Evolutionary conservation across 768 basidiomycete genomes (phyloP), one percentile per base, ranked within the genome.

Genomic region (Tylopilus intermedius): DNA sequence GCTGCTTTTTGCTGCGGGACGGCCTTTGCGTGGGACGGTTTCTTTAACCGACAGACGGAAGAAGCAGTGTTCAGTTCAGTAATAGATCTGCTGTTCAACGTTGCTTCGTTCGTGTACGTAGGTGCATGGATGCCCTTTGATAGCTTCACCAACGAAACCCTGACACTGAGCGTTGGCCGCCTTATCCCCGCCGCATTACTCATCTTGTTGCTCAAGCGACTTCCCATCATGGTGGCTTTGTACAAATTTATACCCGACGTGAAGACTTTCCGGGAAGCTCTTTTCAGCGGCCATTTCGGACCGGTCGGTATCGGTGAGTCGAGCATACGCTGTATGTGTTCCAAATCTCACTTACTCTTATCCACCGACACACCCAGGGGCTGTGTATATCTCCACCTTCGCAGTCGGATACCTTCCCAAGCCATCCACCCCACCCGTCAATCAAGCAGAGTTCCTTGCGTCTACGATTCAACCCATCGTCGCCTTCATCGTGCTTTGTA

Each of bases 71-170:
- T 99, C 76, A 90, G 86, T 59, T 92, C 90, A 70, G 94, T 98
- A 61, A 92, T 98, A 63, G 92, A 98, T 70, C 74, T 97, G 58
- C 77, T 98, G 52, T 95, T 96, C 82, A 97, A 97, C 72, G 81
- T 93, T 56, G 91, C 93, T 27, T 89, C 90, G 4, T 97, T 98
- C 74, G 84, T 97, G 47, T 97, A 88, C 65, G 88, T 98, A 55
- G 96, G 96, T 55, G 94, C 95, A 32, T 94, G 94, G 86, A 94
- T 94, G 81, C 96, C 96, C 1, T 98, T 99, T 71, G 68, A 78
- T 63, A 76, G 78, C 45, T 98, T 95, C 74, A 72, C 75, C 54
- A 78, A 90, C 65, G 70, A 72, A 8, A 74, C 71, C 40, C 74
- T 88, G 59, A 85, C 86, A 2, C 74, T 99, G 45, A 80, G 76